phyloP scores from a whole-genome alignment of 805 yeast genomes.

The Yarrowia keelungensis region DNA sequence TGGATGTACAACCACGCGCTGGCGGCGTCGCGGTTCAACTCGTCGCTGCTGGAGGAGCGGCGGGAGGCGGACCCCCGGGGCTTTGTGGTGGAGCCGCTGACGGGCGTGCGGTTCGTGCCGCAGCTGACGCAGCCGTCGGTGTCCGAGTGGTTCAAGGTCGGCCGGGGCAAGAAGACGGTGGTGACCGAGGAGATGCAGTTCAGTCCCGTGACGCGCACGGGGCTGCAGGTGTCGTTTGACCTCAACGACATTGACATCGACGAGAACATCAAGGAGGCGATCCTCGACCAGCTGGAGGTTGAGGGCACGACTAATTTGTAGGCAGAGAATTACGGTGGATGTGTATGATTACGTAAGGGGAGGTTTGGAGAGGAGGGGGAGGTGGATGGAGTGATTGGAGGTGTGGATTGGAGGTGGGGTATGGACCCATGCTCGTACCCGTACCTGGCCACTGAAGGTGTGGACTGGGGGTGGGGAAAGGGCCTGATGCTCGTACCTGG shows the following conservation, averaged over 20 bases:
- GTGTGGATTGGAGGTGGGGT: too few species aligned
- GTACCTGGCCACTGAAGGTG: too few species aligned
- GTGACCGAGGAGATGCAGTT: conserved; percentile 49
- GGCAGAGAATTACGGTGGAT: background rate
- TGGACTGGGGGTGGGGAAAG: background rate
- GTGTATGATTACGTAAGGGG: background rate
- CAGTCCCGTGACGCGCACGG: conserved; percentile 64
- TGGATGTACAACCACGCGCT: conserved; percentile 87
- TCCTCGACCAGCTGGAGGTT: conserved; percentile 43
- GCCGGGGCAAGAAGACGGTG: conserved; percentile 47
- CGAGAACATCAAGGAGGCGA: conserved; percentile 57
- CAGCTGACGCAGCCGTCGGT: conserved; percentile 72
- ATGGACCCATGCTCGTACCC: too few species aligned
- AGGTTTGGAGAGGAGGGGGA: background rate
- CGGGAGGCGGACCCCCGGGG: conserved; percentile 51
- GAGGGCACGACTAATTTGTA: conserved; percentile 40
- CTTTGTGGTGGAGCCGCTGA: conserved; percentile 63
- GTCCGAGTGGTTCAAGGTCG: conserved; percentile 48
- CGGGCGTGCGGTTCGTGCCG: conserved; percentile 59
- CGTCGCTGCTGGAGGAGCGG: conserved; percentile 64
- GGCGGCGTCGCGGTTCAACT: conserved; percentile 77
- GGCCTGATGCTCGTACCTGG: background rate
- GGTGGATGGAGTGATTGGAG: background rate
- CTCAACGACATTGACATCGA: conserved; percentile 62
- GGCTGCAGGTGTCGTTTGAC: conserved; percentile 66